Conservation (phyloP, 495 filamentous ascomycete genomes). For the Penicillium cinerascens region DNA sequence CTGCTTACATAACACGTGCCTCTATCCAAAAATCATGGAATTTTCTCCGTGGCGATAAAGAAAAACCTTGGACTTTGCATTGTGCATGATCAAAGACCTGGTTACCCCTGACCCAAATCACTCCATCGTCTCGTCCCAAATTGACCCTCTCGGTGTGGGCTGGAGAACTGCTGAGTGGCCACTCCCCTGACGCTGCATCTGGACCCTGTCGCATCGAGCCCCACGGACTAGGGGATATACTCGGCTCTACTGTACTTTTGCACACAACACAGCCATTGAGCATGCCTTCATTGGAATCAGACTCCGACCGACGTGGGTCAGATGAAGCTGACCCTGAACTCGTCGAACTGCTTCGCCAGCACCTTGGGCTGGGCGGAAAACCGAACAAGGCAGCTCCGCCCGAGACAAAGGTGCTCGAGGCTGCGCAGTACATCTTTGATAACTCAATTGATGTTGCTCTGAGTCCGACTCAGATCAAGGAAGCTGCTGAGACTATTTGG, state of each 20-base stretch:
- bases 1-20: slow-evolving; percentile 23
- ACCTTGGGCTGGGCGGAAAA: slow-evolving; percentile 59
- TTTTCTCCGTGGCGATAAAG: slow-evolving; percentile 23
- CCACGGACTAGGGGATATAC: slow-evolving; percentile 4
- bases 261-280: not conserved
- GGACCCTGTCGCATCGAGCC: slow-evolving; percentile 3
- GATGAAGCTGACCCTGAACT: slow-evolving; percentile 87
- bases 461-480: slow-evolving; percentile 71
- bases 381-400: slow-evolving; percentile 46
- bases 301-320: slow-evolving; percentile 50
- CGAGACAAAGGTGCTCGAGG: slow-evolving; percentile 77
- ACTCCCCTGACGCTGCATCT: not conserved
- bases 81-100: not conserved
- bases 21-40: slow-evolving; percentile 15
- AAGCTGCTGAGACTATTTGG: slow-evolving; percentile 75
- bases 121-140: not conserved
- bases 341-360: slow-evolving; percentile 78
- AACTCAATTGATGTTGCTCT: slow-evolving; percentile 91
- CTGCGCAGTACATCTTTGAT: slow-evolving; percentile 83
- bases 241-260: not conserved
- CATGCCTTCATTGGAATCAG: slow-evolving; percentile 25
- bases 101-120: not conserved
- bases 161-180: not conserved
- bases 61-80: not conserved
- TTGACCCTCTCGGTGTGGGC: not conserved